Percentiles rank a stretch among this genome's conserved stretches.
Conservation (phyloP, 768 basidiomycete species). For the Pisolithus marmoratus region DNA sequence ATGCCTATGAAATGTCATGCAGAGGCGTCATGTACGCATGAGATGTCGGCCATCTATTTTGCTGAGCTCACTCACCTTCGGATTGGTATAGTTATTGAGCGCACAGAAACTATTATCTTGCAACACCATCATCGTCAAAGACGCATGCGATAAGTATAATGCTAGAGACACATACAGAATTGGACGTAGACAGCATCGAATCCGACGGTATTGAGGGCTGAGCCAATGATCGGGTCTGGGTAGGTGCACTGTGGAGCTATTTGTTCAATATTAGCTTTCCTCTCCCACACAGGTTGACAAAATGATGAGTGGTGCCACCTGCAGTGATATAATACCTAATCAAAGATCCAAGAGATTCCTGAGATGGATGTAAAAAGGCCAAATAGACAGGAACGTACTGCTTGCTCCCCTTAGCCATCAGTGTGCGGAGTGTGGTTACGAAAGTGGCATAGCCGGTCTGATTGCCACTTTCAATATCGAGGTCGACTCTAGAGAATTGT, state of each 20-base stretch:
- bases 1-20: constrained; percentile 31
- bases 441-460: constrained; percentile 26
- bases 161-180: constrained; percentile 30
- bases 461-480: constrained; percentile 45
- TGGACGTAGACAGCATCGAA: constrained; percentile 51
- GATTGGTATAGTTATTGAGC: constrained; percentile 37
- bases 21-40: neutral
- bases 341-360: neutral
- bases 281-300: neutral
- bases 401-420: constrained; percentile 25
- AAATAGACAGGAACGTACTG: constrained; percentile 11
- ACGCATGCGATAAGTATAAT: neutral
- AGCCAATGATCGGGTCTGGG: constrained; percentile 41
- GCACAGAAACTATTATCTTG: constrained; percentile 46
- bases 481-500: constrained; percentile 27
- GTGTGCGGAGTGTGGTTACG: constrained; percentile 17
- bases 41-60: neutral
- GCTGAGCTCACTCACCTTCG: constrained; percentile 22
- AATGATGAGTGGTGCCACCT: constrained; percentile 12
- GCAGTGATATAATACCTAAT: constrained; percentile 40
- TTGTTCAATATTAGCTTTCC: neutral
- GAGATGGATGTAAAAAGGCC: too few species aligned
- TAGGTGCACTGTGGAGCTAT: constrained; percentile 40
- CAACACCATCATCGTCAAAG: too few species aligned
- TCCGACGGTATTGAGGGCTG: constrained; percentile 34